Evolutionary conservation across 768 basidiomycete species (phyloP), one percentile per base, ranked within the genome.

Genomic region (Tulasnella sp.): DNA sequence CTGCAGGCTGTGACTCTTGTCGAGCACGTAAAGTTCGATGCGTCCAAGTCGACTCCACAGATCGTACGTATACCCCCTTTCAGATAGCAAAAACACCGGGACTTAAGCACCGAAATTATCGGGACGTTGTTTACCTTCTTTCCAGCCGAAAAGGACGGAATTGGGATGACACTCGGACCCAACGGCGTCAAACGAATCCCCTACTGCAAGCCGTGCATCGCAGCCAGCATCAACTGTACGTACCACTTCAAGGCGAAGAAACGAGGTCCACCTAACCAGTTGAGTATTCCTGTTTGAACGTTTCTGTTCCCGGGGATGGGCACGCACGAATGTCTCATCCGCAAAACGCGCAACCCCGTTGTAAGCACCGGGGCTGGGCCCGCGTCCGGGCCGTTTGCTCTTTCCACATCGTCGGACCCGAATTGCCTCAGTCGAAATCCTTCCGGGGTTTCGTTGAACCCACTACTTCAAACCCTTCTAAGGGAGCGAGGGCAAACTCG

Each of bases 211-310:
- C 93, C 95, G 80, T 96, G 93, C 82, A 86, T 91, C 79, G 87
- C 91, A 0, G 88, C 95, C 69, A 91, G 89, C 31, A 91, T 95
- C 67, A 87, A 89, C 6, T 96, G 95, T 82, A 94, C 92, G 0
- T 97, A 96, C 79, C 91, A 94, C 81, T 96, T 96, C 82, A 91
- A 93, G 81, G 95, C 94, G n/a, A 95, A 95, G 86, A 96, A 96
- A 83, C 86, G 95, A 76, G 95, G 95, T 0, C 95, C 95, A 2
- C 95, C 94, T 0, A 96, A 96, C 83, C 86, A 94, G 92, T 96
- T 83, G 72, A 79, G 40, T 39, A 40, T 45, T 25, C 37, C 4
- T 45, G n/a, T 15, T 34, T 31, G 22, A 19, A 34, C 58, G 25
- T 9, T 34, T 25, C 12, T 31, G 5, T 34, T 25, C 4, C 3